phyloP scores from a whole-genome alignment of 352 stramenopile genomes.

The Globisporangium spiculum region DNA sequence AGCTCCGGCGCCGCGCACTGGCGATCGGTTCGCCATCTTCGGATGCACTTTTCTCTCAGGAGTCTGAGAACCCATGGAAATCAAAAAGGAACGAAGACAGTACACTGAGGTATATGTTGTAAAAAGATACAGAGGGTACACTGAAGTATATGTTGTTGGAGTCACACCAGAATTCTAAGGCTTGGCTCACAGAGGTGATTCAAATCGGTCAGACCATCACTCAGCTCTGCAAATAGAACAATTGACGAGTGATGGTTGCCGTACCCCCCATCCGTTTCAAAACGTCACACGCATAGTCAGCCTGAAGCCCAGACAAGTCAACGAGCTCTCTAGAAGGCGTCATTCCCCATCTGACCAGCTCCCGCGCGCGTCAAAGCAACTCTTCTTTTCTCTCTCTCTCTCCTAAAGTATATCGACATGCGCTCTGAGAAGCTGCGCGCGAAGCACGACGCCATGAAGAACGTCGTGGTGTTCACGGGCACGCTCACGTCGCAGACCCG shows the following conservation, averaged over 20 bases:
- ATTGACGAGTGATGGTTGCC: not conserved
- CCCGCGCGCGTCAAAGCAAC: not conserved
- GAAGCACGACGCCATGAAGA: constrained; percentile 2
- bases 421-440: not conserved
- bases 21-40: not conserved
- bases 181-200: too few species aligned
- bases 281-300: not conserved
- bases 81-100: not conserved
- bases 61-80: not conserved
- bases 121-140: not conserved
- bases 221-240: not conserved
- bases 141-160: too few species aligned
- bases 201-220: not conserved
- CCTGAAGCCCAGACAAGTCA: too few species aligned
- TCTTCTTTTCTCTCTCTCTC: not conserved
- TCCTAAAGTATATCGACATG: not conserved
- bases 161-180: too few species aligned
- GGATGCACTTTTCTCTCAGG: not conserved
- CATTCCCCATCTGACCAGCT: not conserved
- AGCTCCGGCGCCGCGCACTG: not conserved
- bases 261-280: not conserved
- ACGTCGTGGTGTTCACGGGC: constrained; percentile 56
- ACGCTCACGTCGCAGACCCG: constrained; percentile 39
- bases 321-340: not conserved
- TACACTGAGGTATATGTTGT: not conserved